Evolutionary conservation across 2,329 filamentous ascomycete genomes (phyloP).

Genomic region (Ophiostoma himal-ulmi): DNA sequence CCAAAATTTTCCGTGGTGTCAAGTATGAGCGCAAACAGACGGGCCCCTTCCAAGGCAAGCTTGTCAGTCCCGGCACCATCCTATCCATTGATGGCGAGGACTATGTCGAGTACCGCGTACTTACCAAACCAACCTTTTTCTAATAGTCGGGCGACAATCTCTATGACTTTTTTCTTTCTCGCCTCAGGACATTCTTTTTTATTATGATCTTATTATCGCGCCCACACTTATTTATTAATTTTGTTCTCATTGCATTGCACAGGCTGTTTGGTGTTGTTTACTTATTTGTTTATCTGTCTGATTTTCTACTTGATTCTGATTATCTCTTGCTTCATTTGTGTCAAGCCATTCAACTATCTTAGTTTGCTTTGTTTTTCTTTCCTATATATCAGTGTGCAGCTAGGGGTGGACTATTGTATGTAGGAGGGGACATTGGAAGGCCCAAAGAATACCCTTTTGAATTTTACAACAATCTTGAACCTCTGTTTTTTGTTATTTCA

Average conservation of each 20-base stretch:
- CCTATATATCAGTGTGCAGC: neutral
- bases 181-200: neutral
- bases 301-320: neutral
- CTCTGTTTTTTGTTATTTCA: neutral
- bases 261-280: neutral
- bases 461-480: neutral
- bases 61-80: conserved; percentile 57
- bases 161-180: neutral
- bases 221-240: neutral
- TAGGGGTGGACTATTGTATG: neutral
- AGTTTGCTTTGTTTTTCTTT: neutral
- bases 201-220: neutral
- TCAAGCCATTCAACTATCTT: neutral
- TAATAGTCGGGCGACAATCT: conserved; percentile 28
- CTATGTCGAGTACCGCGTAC: conserved; percentile 60
- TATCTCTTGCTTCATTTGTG: conserved; percentile 1
- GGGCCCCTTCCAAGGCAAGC: conserved; percentile 56
- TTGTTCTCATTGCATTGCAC: neutral
- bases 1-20: conserved; percentile 53
- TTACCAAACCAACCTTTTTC: conserved; percentile 59
- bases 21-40: conserved; percentile 58
- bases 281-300: neutral
- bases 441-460: conserved; percentile 18
- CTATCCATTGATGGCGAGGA: conserved; percentile 62
- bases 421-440: neutral